These are phyloP conservation scores for Teunomyces tritomae DNA, from an alignment of 805 yeast genomes.

Conservation along the genomic window DNA sequence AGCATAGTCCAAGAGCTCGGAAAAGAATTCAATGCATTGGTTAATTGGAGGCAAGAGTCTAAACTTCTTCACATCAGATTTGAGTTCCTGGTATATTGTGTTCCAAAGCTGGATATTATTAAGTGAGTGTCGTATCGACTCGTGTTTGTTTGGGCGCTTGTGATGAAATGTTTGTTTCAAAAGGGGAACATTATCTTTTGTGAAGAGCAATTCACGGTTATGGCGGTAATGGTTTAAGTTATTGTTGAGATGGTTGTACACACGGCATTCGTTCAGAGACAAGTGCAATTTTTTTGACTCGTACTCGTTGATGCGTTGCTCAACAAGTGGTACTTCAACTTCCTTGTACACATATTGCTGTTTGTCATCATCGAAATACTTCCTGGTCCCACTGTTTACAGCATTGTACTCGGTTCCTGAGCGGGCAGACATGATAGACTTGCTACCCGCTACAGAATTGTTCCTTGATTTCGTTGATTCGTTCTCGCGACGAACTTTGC, in stretches of 20 bases:
- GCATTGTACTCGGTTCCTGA: background rate
- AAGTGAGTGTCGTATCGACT: conserved; percentile 2
- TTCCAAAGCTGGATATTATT: conserved; percentile 24
- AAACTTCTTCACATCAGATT: conserved; percentile 14
- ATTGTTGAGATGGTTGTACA: conserved; percentile 9
- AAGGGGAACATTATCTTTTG: conserved; percentile 9
- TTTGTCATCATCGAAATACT: conserved; percentile 11
- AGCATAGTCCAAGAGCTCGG: conserved; percentile 23
- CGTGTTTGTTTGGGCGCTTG: conserved; percentile 10
- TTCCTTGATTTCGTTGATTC: conserved; percentile 1
- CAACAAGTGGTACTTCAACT: conserved; percentile 9
- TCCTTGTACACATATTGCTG: conserved; percentile 8
- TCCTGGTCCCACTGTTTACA: conserved; percentile 5
- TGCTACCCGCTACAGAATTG: background rate
- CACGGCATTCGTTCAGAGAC: conserved; percentile 5
- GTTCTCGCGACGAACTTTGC: background rate
- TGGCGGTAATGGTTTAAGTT: conserved; percentile 8
- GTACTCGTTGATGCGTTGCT: conserved; percentile 10
- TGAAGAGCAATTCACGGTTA: conserved; percentile 8
- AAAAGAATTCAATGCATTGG: conserved; percentile 17
- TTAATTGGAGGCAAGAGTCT: conserved; percentile 13
- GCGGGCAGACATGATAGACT: background rate
- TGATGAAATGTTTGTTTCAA: conserved; percentile 15
- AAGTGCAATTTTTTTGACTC: conserved; percentile 9
- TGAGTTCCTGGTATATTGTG: conserved; percentile 29